Evolutionary conservation across 768 basidiomycete genomes (phyloP), one percentile per base, ranked within the genome.

Genomic region (Termitomyces sp.): DNA sequence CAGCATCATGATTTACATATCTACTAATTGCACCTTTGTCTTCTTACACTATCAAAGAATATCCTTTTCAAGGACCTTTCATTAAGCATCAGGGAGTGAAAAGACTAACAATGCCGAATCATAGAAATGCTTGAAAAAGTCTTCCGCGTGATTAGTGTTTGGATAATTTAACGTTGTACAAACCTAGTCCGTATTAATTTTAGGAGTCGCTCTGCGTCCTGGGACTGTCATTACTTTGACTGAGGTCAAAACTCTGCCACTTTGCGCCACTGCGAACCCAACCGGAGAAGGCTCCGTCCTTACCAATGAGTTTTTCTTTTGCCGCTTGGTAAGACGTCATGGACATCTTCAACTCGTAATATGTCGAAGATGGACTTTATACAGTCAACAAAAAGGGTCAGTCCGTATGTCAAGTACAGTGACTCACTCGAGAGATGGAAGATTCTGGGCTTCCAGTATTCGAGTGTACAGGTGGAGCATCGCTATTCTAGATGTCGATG

Each of bases 241-340:
- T 59, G 22, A 67, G 33, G 36, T 62, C 63, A 48, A 89, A 89
- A 48, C 59, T 68, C 64, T 88, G 84, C 78, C 81, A 83, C 51
- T 67, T 64, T 40, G 63, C 58, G 3, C 85, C 86, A 53, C 80
- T 85, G 22, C 62, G 69, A 42, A 86, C 66, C 89, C 89, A 92
- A 20, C 85, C 87, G 35, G 71, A 68, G 59, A 92, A 88, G 3
- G 79, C 73, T 4, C 79, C 75, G 0, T 64, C 66, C 35, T 68
- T 60, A 0, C 79, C 80, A 16, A 76, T 61, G 26, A 92, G 72
- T 3, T 65, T 65, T 7, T 61, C 54, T 65, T 86, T 90, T 0
- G 81, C 84, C 1, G 52, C 60, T 59, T 82, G 82, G 62, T 88
- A 88, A 12, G 69, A 73, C 14, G 58, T 49, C 4, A 75, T 70